Base-by-base conservation (phyloP, 441 rosid genomes). In the Manihot esculenta region DNA sequence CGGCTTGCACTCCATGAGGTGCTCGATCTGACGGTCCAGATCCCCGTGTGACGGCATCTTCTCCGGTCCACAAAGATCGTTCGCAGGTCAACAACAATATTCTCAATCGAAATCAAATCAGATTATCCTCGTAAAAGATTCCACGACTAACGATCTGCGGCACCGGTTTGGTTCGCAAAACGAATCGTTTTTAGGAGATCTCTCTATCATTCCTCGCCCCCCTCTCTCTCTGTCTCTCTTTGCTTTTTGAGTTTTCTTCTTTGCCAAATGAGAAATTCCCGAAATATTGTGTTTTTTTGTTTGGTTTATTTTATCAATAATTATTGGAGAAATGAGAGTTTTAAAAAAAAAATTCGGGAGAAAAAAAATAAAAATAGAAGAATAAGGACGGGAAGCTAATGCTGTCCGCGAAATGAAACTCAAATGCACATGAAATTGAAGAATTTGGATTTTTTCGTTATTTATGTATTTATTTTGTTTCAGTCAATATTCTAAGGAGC, bases 1-100 rank as follows among this genome's bases (percentile, higher is more conserved):
- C 77, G 99, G 84, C 80, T 94, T 94, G 84, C 99, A 95, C 82
- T 90, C 94, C 99, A 92, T 92, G 80, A 95, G 83, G 78, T 88
- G 98, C 79, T 85, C 96, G 93, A 92, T 95, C 96, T 95, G 98
- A 72, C 91, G 91, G 83, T 92, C 98, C 74, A 95, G 90, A 89
- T 89, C 97, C 80, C 93, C 97, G 72, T 89, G 88, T 42, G 88
- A 79, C 82, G 97, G 89, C 97, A 88, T 89, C 89, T 67, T 81
- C 54, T 56, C 51, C 57, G 65, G 50, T 45, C 69, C 60, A 69
- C 54, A 70, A 59, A 33, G 47, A 47, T 66, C 76, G 41, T 35
- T 35, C 41, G 59, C 35, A 18, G 44, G 67, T 49, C 57, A 21
- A 26, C 64, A 53, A 68, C 41, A 35, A 35, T 35, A 6, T 35